Base-by-base conservation (phyloP, 208 protist species). In the Acanthamoeba castellanii region DNA sequence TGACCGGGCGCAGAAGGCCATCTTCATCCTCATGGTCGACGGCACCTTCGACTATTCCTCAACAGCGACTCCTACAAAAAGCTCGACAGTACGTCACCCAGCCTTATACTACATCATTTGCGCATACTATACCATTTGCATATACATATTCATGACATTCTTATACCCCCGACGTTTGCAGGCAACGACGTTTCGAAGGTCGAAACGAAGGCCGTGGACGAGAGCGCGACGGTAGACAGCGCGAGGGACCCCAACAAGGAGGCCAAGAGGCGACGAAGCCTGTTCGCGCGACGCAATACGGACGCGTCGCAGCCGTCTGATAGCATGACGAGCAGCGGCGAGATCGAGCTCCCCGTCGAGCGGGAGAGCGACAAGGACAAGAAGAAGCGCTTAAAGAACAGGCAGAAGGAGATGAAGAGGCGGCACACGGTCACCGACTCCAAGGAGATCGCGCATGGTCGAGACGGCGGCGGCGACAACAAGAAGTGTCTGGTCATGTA, bases 1-100 rank as follows among this genome's bases (percentile, higher is more conserved):
- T 37, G 87, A 76, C 42, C 18, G 47, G 9, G 87, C 87, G 27
- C 87, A 92, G 42, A 92, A 74, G 61, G 55, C 87, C n/a, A 92
- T 92, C n/a, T 92, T 92, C 87, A 47, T 92, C 22, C 87, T 92
- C 61, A 92, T 92, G 87, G 61, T 92, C 22, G 61, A 92, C 66
- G 87, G 87, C 37, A 92, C 87, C 11, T 74, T 92, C 27, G 87
- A 92, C 42, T 74, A 92, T 92, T 92, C 87, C 87, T 92, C 55
- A 42, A 76, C 1, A 92, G 87, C 59, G 87, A 92, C 32, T 76
- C 42, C 42, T 92, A 92, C 64, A 55, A 88, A 34, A 18, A 88
- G 81, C 8, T 88, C 3, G 18, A 22, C 11, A 11, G 81, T 88
- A 88, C 50, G 30, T 37, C 20, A 1, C 30, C 30, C 37, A 42